Base-by-base conservation (phyloP, 2,329 filamentous ascomycete species). In the Phaeophleospora eucalypticola region DNA sequence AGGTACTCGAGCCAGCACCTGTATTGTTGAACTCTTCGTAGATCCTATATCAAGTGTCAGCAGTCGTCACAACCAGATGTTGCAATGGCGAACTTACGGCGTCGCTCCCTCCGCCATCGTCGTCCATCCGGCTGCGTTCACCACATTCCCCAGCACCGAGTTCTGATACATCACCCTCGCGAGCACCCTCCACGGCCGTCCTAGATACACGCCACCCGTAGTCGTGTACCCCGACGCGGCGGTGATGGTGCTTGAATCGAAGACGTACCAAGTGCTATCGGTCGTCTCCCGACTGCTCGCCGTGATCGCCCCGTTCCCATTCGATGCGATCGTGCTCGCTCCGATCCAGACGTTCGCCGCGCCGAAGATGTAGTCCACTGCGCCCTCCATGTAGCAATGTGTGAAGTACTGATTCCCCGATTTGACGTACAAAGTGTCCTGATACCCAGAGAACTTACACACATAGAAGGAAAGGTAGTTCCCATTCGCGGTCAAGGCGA, bases 351-450 rank as follows among this genome's bases (percentile, higher is more conserved):
- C n/a, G n/a, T n/a, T n/a, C n/a, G n/a, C n/a, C n/a, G n/a, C n/a
- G n/a, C 80, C 74, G 59, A 82, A 83, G 53, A 80, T 77, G 58
- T 81, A 81, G 56, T 82, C 80, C 34, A 77, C 76, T 2, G 77
- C 75, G 21, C 79, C 79, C 38, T 77, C 71, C 50, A 83, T 81
- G 48, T 77, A 74, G 53, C 72, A 73, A 49, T 74, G 74, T 18
- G 73, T 76, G 57, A 80, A 82, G 27, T 81, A 59, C 57, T 82
- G 73, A 51, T 72, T 67, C 49, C 80, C 80, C 45, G 65, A 68
- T 56, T 79, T 62, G 36, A 65, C 59, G 3, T 76, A 65, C 36
- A 78, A 55, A 1, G 79, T 80, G 58, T 82, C 79, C 62, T 83
- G 78, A 41, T 38, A 52, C 24, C 79, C 78, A 38, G 71, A 70